phyloP scores from a whole-genome alignment of 148 eudicot genomes.

The Bassia scoparia region DNA sequence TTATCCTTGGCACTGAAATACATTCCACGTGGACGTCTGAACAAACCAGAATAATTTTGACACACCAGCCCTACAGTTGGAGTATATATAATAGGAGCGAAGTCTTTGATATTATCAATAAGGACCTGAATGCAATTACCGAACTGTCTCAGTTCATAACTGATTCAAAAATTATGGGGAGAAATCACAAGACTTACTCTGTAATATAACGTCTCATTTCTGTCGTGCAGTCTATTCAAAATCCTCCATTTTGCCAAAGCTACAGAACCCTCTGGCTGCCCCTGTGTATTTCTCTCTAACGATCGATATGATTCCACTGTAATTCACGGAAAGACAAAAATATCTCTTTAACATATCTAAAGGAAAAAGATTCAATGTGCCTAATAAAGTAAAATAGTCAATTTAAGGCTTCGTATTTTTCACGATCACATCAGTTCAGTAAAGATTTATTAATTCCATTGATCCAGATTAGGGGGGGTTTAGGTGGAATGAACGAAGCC shows the following conservation, averaged over 20 bases:
- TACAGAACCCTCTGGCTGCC: constrained; percentile 53
- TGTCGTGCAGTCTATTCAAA: constrained; percentile 88
- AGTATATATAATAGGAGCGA: constrained; percentile 97
- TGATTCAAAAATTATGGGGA: constrained; percentile 11
- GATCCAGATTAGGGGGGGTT: background rate
- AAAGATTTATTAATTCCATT: background rate
- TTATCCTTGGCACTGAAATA: constrained; percentile 95
- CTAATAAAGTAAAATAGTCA: background rate
- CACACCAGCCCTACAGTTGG: constrained; percentile 98
- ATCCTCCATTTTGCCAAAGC: constrained; percentile 95
- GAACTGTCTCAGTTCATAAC: constrained; percentile 25
- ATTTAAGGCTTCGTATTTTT: background rate
- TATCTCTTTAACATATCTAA: background rate
- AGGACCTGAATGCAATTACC: constrained; percentile 63
- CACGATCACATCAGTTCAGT: background rate
- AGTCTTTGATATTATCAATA: constrained; percentile 82
- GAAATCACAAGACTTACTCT: constrained; percentile 55
- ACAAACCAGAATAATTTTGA: constrained; percentile 95
- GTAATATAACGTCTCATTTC: constrained; percentile 92
- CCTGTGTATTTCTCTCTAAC: constrained; percentile 74
- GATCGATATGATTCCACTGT: constrained; percentile 88
- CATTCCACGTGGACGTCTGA: constrained; percentile 99
- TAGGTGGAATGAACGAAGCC: background rate
- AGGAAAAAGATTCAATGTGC: background rate
- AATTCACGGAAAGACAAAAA: constrained; percentile 23